phyloP scores from a whole-genome alignment of 768 basidiomycete genomes.

The Lepiota brunneoincarnata region DNA sequence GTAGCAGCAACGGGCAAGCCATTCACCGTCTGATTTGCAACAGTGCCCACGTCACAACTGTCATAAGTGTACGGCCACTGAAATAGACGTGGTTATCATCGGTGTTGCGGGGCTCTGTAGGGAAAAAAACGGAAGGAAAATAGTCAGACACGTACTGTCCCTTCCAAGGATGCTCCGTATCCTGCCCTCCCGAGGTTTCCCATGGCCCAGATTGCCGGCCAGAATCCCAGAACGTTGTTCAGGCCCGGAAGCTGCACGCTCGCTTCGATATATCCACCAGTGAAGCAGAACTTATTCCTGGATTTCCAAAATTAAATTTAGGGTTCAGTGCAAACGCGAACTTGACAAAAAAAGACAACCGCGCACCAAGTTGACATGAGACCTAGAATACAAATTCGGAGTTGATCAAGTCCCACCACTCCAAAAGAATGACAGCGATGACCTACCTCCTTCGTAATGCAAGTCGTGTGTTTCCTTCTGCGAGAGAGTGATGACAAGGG shows the following conservation, averaged over 20 bases:
- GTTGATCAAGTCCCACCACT: neutral
- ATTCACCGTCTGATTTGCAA: conserved; percentile 76
- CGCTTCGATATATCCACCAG: conserved; percentile 73
- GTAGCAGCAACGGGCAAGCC: conserved; percentile 64
- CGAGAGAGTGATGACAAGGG: conserved; percentile 69
- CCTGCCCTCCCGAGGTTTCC: conserved; percentile 74
- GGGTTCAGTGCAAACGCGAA: conserved; percentile 22
- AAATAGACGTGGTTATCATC: neutral
- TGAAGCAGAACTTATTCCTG: conserved; percentile 91
- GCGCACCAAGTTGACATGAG: conserved; percentile 42
- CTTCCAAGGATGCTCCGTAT: conserved; percentile 82
- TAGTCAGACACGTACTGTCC: conserved; percentile 47
- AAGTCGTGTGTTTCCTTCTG: conserved; percentile 65
- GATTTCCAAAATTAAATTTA: conserved; percentile 19
- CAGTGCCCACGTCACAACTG: conserved; percentile 81
- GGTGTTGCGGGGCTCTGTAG: neutral
- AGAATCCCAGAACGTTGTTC: conserved; percentile 61
- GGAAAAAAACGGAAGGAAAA: neutral
- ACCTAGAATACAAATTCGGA: conserved; percentile 29
- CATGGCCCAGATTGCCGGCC: conserved; percentile 85
- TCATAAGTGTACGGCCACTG: conserved; percentile 87
- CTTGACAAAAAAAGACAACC: conserved; percentile 2
- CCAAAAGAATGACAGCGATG: conserved; percentile 20
- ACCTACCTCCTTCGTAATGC: conserved; percentile 65
- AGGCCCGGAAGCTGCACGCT: conserved; percentile 64